Percentiles rank a stretch among this genome's conserved stretches.
These are phyloP conservation scores for Aspergillus sp. DNA, from an alignment of 2,329 filamentous ascomycete species.

Conservation along the genomic window DNA sequence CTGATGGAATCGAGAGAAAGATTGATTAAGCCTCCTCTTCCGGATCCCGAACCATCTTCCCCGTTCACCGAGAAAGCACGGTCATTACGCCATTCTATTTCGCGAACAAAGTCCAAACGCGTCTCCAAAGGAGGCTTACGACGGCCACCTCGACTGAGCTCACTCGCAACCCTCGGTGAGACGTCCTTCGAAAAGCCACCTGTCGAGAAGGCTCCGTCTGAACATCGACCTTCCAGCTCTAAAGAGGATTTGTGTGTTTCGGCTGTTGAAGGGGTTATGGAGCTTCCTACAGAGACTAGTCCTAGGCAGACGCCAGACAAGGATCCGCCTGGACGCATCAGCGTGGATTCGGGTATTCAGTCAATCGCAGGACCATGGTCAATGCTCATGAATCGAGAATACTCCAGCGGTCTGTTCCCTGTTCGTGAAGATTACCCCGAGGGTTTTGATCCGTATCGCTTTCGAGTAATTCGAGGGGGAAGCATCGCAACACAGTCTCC, in stretches of 20 bases:
- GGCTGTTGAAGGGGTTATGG: conserved; percentile 27
- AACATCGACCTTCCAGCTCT: conserved; percentile 9
- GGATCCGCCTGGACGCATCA: conserved; percentile 13
- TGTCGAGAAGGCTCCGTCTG: conserved; percentile 2
- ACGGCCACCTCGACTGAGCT: conserved; percentile 21
- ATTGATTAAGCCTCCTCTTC: conserved; percentile 11
- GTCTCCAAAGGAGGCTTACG: conserved; percentile 17
- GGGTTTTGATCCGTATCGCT: conserved; percentile 15
- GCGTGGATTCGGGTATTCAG: conserved; percentile 18
- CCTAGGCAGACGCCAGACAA: conserved; percentile 30
- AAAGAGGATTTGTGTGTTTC: conserved; percentile 26
- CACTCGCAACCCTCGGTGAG: conserved; percentile 26
- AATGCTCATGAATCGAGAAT: conserved; percentile 16
- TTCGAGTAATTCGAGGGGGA: conserved; percentile 18
- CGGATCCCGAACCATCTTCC: conserved; percentile 15
- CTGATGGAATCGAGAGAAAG: conserved; percentile 25
- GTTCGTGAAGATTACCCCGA: conserved; percentile 16
- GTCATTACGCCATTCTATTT: conserved; percentile 27
- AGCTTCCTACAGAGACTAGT: conserved; percentile 29
- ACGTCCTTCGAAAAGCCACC: conserved; percentile 14
- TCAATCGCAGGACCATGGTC: conserved; percentile 26
- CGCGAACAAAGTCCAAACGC: conserved; percentile 27
- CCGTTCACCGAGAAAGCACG: conserved; percentile 20
- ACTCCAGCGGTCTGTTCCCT: conserved; percentile 13
- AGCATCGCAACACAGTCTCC: conserved; percentile 28